Evolutionary conservation across 2,329 filamentous ascomycete species (phyloP), one percentile per base, ranked within the genome.

Genomic region (Fusarium staphyleae): DNA sequence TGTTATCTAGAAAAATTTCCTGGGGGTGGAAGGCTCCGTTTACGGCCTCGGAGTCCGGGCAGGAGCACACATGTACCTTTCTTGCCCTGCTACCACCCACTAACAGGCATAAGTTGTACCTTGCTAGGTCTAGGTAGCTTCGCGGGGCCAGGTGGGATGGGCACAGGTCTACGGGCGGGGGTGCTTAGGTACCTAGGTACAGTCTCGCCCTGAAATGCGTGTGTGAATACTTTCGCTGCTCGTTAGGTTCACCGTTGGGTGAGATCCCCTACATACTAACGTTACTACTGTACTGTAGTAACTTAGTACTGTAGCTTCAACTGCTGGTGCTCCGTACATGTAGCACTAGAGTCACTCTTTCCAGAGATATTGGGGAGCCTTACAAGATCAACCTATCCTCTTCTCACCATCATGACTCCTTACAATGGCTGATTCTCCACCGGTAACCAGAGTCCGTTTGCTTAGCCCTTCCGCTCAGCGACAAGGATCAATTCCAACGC

Each of bases 31-130:
- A 47, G 63, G 66, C 70, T 73, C 71, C 71, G 71, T 72, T 72
- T 66, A 71, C 71, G 70, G 69, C 69, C 69, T 73, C 71, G 71
- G 62, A 72, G 69, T 69, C 71, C 60, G 67, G 70, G 52, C 60
- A 59, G 39, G 28, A 19, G n/a, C n/a, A n/a, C n/a, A n/a, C n/a
- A 29, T 24, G 13, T 32, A 51, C 55, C 18, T 14, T 22, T 34
- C 48, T 34, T 39, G 29, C 48, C 45, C 37, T 41, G 28, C 19
- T 24, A 24, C 22, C 5, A 15, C 26, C 39, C 14, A n/a, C 35
- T 22, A 47, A 40, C 40, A 18, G 40, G 16, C 30, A 30, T n/a
- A 34, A 18, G 41, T 9, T 24, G 22, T 50, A 28, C 40, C 28
- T 42, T 48, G 36, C 14, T 30, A 30, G 34, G 37, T 49, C 41